These are phyloP conservation scores for Mycena floridula DNA, from an alignment of 768 basidiomycete genomes.

Conservation along the genomic window DNA sequence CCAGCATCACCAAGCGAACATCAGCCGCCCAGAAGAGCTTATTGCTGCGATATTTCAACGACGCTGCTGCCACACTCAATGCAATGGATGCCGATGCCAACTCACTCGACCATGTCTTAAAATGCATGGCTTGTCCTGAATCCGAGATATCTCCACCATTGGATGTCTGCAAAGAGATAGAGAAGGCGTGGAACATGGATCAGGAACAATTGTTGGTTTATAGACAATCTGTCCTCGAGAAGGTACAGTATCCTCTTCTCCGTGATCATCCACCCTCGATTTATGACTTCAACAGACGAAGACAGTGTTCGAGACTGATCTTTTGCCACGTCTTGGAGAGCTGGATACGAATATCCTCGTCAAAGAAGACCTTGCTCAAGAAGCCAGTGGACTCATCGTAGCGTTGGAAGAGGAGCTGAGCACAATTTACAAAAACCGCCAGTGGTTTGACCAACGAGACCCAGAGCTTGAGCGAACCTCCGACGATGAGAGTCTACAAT, in stretches of 20 bases:
- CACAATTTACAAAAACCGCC: constrained; percentile 13
- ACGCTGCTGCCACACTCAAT: not conserved
- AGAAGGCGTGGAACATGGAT: constrained; percentile 25
- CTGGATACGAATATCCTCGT: constrained; percentile 16
- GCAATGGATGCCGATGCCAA: constrained; percentile 1
- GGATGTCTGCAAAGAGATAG: constrained; percentile 19
- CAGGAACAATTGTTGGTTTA: constrained; percentile 19
- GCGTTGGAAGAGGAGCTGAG: constrained; percentile 29
- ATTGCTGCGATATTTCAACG: not conserved
- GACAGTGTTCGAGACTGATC: constrained; percentile 9
- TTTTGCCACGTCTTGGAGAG: constrained; percentile 18
- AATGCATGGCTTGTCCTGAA: not conserved
- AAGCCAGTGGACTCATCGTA: constrained; percentile 26
- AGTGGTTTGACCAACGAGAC: not conserved
- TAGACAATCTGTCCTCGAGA: constrained; percentile 16
- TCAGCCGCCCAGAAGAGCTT: constrained; percentile 2
- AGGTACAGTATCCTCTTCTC: constrained; percentile 11
- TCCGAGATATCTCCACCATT: not conserved
- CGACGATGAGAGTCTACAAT: constrained; percentile 5
- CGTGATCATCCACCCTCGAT: not conserved
- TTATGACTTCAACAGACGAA: constrained; percentile 12
- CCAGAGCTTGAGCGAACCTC: not conserved
- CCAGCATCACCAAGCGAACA: too few relatives aligned
- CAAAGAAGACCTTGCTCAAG: constrained; percentile 11
- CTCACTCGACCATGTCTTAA: not conserved